A percentile compares a stretch with the other conserved stretches of the same genome.
These are phyloP conservation scores for Periconia sp. DNA, from an alignment of 2,329 filamentous ascomycete genomes.

Conservation along the genomic window DNA sequence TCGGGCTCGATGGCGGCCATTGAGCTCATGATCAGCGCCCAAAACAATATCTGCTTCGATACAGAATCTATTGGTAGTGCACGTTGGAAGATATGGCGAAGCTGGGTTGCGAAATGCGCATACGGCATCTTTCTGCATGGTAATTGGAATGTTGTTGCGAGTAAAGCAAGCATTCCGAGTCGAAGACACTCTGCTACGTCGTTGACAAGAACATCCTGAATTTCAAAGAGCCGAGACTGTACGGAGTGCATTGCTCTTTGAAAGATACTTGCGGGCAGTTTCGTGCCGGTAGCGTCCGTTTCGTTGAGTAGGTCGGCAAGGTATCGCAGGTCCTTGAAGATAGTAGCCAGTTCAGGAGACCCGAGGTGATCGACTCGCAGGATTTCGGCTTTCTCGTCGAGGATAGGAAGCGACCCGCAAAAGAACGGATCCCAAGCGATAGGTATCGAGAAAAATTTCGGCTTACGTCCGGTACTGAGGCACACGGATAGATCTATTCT, in stretches of 20 bases:
- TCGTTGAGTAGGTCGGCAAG: slow-evolving; percentile 6
- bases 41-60: background rate
- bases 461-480: slow-evolving; percentile 6
- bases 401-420: background rate
- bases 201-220: background rate
- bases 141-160: slow-evolving; percentile 12
- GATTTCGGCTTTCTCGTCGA: background rate
- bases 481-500: slow-evolving; percentile 6
- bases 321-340: slow-evolving; percentile 7
- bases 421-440: slow-evolving; percentile 10
- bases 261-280: slow-evolving; percentile 3
- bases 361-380: background rate
- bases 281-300: background rate
- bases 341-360: too few relatives aligned
- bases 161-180: slow-evolving; percentile 7
- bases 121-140: slow-evolving; percentile 13
- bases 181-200: slow-evolving; percentile 5
- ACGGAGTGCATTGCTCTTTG: slow-evolving; percentile 8
- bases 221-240: slow-evolving; percentile 5
- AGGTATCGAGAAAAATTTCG: background rate
- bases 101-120: background rate
- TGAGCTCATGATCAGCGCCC: slow-evolving; percentile 8
- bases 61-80: background rate
- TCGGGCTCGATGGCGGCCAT: slow-evolving; percentile 7
- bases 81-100: background rate